Evolutionary conservation across 1,284 basidiomycete species (phyloP).

Genomic region (Apiotrichum laibachii): DNA sequence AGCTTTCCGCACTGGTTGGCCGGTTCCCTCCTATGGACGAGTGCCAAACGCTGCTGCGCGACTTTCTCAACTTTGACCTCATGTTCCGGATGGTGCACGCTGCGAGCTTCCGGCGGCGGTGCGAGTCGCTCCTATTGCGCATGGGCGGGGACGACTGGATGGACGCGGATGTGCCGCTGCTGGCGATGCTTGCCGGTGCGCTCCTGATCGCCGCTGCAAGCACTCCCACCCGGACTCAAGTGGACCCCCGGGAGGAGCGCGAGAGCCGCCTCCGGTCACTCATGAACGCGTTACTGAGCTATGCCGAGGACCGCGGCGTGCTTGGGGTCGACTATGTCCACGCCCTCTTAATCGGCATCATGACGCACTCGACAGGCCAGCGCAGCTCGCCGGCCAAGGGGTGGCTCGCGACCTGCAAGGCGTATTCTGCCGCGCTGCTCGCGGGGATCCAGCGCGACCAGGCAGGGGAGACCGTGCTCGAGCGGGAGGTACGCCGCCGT

Average conservation of each 20-base stretch:
- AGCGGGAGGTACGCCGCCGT: constrained; percentile 3
- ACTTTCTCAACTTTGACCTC: constrained; percentile 7
- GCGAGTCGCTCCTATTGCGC: neutral
- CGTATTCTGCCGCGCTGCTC: constrained; percentile 5
- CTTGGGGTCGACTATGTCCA: constrained; percentile 5
- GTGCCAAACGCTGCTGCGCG: neutral
- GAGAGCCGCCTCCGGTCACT: neutral
- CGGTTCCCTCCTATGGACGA: constrained; percentile 4
- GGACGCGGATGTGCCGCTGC: neutral
- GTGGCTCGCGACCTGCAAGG: constrained; percentile 3
- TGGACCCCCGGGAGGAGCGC: neutral
- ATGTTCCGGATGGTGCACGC: constrained; percentile 11
- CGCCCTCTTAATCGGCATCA: neutral
- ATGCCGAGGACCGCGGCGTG: neutral
- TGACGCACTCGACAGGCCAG: neutral
- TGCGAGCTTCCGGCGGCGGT: constrained; percentile 2
- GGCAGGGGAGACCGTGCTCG: neutral
- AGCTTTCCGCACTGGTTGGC: neutral
- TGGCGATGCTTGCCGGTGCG: neutral
- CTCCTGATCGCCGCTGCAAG: constrained; percentile 1
- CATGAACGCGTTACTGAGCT: neutral
- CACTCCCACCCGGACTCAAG: neutral
- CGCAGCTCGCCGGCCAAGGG: neutral
- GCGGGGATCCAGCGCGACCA: constrained; percentile 2
- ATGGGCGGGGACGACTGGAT: neutral